phyloP scores from a whole-genome alignment of 2,329 filamentous ascomycete genomes.

The Fusarium floridanum region DNA sequence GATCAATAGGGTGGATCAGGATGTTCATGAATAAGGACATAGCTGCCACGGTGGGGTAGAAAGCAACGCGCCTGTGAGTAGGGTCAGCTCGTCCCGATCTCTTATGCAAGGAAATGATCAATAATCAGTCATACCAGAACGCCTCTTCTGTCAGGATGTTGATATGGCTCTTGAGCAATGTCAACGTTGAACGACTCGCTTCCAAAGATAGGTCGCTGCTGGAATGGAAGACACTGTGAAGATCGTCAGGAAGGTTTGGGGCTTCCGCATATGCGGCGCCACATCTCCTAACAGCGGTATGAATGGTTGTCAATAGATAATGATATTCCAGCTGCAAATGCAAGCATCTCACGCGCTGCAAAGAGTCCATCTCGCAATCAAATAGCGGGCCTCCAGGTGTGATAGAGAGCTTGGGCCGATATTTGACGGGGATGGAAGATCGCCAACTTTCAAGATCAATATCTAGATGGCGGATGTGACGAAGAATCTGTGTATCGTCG shows the following conservation, averaged over 20 bases:
- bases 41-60: slow-evolving; percentile 67
- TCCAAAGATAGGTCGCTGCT: slow-evolving; percentile 66
- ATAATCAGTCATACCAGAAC: background rate
- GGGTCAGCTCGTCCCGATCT: background rate
- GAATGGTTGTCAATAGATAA: slow-evolving; percentile 65
- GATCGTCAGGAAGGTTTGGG: slow-evolving; percentile 45
- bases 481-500: slow-evolving; percentile 38
- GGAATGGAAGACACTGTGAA: slow-evolving; percentile 61
- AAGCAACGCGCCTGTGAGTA: slow-evolving; percentile 61
- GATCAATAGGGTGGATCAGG: slow-evolving; percentile 59
- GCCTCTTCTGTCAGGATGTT: background rate
- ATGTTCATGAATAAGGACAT: slow-evolving; percentile 67
- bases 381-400: slow-evolving; percentile 40
- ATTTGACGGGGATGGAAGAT: slow-evolving; percentile 29
- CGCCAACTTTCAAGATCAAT: slow-evolving; percentile 47
- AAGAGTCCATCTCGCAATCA: slow-evolving; percentile 37
- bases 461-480: slow-evolving; percentile 43
- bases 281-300: slow-evolving; percentile 65
- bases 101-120: background rate
- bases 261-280: slow-evolving; percentile 20
- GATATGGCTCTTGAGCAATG: slow-evolving; percentile 55
- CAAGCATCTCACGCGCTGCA: slow-evolving; percentile 59
- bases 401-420: slow-evolving; percentile 55
- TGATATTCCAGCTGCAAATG: slow-evolving; percentile 67
- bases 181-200: slow-evolving; percentile 65